These are phyloP conservation scores for Diaporthe sp. DNA, from an alignment of 2,329 filamentous ascomycete genomes.

Conservation along the genomic window DNA sequence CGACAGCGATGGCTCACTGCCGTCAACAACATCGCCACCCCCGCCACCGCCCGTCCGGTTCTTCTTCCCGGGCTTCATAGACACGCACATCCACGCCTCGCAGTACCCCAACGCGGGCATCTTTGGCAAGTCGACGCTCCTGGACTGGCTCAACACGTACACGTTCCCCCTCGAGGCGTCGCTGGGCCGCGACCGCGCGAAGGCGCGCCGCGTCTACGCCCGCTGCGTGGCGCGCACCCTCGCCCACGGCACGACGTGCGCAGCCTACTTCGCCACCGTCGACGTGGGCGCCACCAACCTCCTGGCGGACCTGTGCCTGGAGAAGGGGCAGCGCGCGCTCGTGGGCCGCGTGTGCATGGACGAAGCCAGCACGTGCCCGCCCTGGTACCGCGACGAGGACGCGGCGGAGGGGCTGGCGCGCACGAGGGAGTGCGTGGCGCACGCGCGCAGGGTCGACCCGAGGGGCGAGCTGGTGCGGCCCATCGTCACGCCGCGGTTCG, in stretches of 20 bases:
- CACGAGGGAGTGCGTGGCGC: constrained; percentile 72
- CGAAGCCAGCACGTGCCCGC: constrained; percentile 72
- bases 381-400: constrained; percentile 83
- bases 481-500: constrained; percentile 83
- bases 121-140: constrained; percentile 91
- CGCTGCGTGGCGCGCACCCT: constrained; percentile 85
- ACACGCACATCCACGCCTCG: constrained; percentile 94
- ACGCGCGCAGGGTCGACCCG: constrained; percentile 85
- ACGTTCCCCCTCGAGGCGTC: constrained; percentile 94
- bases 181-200: constrained; percentile 68
- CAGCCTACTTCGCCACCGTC: constrained; percentile 94
- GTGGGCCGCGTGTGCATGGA: constrained; percentile 98
- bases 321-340: constrained; percentile 87
- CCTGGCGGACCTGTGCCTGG: constrained; percentile 85
- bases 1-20: background rate
- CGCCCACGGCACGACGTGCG: constrained; percentile 91
- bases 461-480: no score
- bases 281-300: constrained; percentile 92
- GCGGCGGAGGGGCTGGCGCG: constrained; percentile 68
- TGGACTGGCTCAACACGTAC: constrained; percentile 94
- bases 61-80: constrained; percentile 89
- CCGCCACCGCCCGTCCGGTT: constrained; percentile 66
- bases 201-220: constrained; percentile 80
- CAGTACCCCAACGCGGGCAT: constrained; percentile 96
- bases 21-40: background rate